Base-by-base conservation (phyloP, 139 green algal species). In the Helicosporidium sp. region DNA sequence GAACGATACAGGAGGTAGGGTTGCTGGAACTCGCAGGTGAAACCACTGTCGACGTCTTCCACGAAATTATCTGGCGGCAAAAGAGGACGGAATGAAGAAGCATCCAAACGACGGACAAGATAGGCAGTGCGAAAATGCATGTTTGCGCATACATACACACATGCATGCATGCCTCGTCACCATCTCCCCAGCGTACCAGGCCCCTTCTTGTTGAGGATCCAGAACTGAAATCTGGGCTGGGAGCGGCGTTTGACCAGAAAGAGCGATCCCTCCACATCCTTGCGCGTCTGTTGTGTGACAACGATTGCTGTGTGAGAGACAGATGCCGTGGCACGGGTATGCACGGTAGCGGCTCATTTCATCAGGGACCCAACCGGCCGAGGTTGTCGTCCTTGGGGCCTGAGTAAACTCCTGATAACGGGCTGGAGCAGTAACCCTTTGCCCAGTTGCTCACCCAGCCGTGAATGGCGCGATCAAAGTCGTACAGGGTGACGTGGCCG, bases 221-320 rank as follows among this genome's bases (percentile, higher is more conserved):
- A 69, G 43, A 93, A 74, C 52, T 77, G 70, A 54, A 85, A 92
- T 23, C 71, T 63, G 2, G 84, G 84, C 26, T 60, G 37, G 0
- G 45, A 46, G 3, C 51, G 51, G 2, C 84, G 61, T 55, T 85
- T 92, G 13, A 91, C 52, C 17, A 94, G 41, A 57, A 93, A 94
- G 31, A 94, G 46, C 0, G 69, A 80, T 3, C 84, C 84, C 56
- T 94, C 84, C 3, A 94, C 76, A 34, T 94, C 77, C 46, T 87
- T 91, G 16, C 79, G 74, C 3, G 29, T 57, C 65, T 76, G 58
- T 39, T 49, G 33, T 25, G 36, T 37, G 25, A 2, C 17, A 12
- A 25, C 27, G 18, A 27, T 22, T 10, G 6, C 12, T 52, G 18
- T 43, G 15, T 19, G 17, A 15, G 13, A 20, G 23, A 37, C 17